Base-by-base conservation (phyloP, 129 eudicot species). In the Lonicera japonica region DNA sequence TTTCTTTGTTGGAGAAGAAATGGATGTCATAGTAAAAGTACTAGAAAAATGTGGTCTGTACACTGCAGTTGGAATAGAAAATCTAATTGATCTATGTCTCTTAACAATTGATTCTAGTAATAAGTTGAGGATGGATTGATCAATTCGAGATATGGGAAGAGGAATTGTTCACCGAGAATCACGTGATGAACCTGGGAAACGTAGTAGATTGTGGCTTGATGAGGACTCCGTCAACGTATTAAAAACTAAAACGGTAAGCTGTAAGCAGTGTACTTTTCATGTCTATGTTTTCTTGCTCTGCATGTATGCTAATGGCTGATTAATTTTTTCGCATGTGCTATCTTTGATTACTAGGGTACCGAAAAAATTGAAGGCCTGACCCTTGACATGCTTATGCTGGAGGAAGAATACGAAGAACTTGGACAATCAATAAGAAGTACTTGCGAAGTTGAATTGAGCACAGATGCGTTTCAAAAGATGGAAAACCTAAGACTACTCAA, bases 1-100 rank as follows among this genome's bases (percentile, higher is more conserved):
- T 53, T 65, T 65, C 69, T 65, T 65, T 65, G 21, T 65, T 65
- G 59, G 69, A 24, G 52, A 23, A 48, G n/a, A 51, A 0, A 25
- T 23, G 29, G 47, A 34, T 21, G 8, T 15, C 13, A 18, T 34
- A 3, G 48, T 34, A n/a, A 52, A 17, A 11, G 34, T 65, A 18
- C 54, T 61, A 34, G 11, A 18, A 2, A n/a, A 14, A 6, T 47
- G 53, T 61, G 36, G 16, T 6, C n/a, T 14, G 11, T 65, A 11
- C 48, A 3, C 69, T 0, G 18, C 8, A 18, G 25, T 50, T 51
- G 60, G 69, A 24, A 65, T 65, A n/a, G 58, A 65, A 45, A 65
- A 50, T 34, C 56, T 63, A 8, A 22, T 10, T 1, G 68, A 46
- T 15, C 25, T 38, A 63, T 45, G 38, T 24, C 41, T 63, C 40